Base-by-base conservation (phyloP, 1,284 basidiomycete genomes). In the Agroathelia rolfsii region DNA sequence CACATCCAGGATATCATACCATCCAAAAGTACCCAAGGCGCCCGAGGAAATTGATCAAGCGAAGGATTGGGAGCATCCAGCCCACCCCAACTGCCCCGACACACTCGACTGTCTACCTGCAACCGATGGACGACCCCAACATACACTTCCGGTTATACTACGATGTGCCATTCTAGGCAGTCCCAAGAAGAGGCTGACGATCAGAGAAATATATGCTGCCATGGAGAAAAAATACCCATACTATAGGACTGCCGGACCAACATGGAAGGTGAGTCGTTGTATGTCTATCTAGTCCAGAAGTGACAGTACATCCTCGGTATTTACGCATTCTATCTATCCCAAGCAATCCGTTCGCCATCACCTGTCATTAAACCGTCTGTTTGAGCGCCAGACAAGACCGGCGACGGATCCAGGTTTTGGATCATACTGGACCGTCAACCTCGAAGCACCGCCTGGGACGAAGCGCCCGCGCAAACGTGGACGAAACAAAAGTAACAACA, bases 301-400 rank as follows among this genome's bases (percentile, higher is more conserved):
- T 29, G 20, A 28, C 24, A 26, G 10, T 21, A 40, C 33, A 40
- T 32, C 14, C 15, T 28, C 36, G 35, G 18, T 39, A 30, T 36
- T 26, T 26, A 25, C 23, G 10, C 16, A 34, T 21, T 5, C n/a
- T 10, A 17, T 6, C 6, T 33, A 24, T 7, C 35, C 36, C n/a
- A 44, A 85, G 82, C 81, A 85, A 82, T 85, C 82, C 29, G 81
- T 85, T 36, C 66, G 81, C 37, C 81, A 85, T 41, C 82, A 85
- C 54, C 61, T 85, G 20, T 85, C 82, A 13, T 55, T 85, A 32
- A 85, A 84, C 53, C 70, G 78, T 29, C 55, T 85, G 5, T 85
- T 85, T 45, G 82, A 85, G 52, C 66, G 79, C 33, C 77, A 82
- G 44, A 76, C 78, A 13, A 68, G 82, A 34, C 82, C 82, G 6